Evolutionary conservation across 2,329 filamentous ascomycete genomes (phyloP), one percentile per base, ranked within the genome.

Genomic region (Ophiosphaerella narmari): DNA sequence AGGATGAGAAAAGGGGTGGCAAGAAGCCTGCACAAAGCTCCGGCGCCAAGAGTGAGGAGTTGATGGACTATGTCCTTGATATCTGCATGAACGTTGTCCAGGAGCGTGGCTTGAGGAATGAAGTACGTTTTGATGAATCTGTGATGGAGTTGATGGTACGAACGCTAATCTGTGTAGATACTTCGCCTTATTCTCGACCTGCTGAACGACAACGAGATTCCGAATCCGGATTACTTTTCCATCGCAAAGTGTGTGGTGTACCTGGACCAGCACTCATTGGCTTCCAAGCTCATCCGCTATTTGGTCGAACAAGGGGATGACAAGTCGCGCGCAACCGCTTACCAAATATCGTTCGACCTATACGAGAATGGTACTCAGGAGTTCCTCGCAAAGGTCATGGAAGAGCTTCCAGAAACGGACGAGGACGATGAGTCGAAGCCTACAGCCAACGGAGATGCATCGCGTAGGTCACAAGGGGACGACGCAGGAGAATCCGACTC

Each of bases 301-400:
- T 82, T 99, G 18, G 87, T 97, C 8, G 82, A 88, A 54, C 89
- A 89, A 58, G 90, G 86, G 5, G 90, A 96, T 60, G 81, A 86
- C 43, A 86, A 86, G 52, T 91, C 91, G 0, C 84, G 90, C 13
- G 89, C 92, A 16, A 88, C 90, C 42, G 94, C 94, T 14, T 99
- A 97, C 73, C 94, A 99, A 72, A 96, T 99, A 49, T 94, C 93
- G 1, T 99, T 99, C 67, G 94, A 99, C 67, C 82, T 99, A 5
- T 97, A 97, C 74, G 94, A 99, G 76, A 99, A 99, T 68, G 94
- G 94, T 61, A 97, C 94, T 0, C 94, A 99, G 66, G 94, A 97
- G 71, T 99, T 99, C 65, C 76, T 99, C 21, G 86, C 87, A 60
- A 97, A 94, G 75, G 90, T 99, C 38, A 87, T 93, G 67, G 85